phyloP scores from a whole-genome alignment of 352 stramenopile genomes.

The Phytopythium montanum region DNA sequence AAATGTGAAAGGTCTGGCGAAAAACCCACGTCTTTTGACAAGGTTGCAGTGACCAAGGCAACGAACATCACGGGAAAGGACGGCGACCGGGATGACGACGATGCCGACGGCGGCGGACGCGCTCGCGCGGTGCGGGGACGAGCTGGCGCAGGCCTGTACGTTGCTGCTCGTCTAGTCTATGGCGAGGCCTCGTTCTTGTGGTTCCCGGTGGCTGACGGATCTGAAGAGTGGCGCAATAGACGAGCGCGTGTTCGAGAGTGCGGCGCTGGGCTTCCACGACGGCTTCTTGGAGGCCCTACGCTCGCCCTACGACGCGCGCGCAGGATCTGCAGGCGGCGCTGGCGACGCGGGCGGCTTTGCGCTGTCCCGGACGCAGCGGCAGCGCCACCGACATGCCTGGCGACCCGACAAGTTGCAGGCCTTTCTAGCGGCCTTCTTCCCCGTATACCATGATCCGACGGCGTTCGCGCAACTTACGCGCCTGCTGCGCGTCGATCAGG shows the following conservation, averaged over 20 bases:
- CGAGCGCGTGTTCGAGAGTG: conserved; percentile 6
- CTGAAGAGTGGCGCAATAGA: not conserved
- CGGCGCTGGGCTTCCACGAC: conserved; percentile 31
- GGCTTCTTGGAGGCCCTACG: conserved; percentile 33
- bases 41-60: not conserved
- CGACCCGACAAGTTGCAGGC: conserved; percentile 16
- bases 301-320: conserved; percentile 15
- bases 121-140: not conserved
- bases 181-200: not conserved
- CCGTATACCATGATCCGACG: conserved; percentile 24
- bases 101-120: not conserved
- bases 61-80: not conserved
- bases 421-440: conserved; percentile 33
- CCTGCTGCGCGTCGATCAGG: conserved; percentile 3
- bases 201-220: not conserved
- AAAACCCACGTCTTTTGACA: no score
- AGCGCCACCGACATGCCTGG: conserved; percentile 17
- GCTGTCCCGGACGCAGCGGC: conserved; percentile 6
- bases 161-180: not conserved
- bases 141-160: conserved; percentile 9
- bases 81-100: not conserved
- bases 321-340: conserved; percentile 3
- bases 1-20: no score
- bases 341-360: conserved; percentile 1
- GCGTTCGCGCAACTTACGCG: conserved; percentile 22